Base-by-base conservation (phyloP, 108 stramenopile species). In the Conticribra guillardii region DNA sequence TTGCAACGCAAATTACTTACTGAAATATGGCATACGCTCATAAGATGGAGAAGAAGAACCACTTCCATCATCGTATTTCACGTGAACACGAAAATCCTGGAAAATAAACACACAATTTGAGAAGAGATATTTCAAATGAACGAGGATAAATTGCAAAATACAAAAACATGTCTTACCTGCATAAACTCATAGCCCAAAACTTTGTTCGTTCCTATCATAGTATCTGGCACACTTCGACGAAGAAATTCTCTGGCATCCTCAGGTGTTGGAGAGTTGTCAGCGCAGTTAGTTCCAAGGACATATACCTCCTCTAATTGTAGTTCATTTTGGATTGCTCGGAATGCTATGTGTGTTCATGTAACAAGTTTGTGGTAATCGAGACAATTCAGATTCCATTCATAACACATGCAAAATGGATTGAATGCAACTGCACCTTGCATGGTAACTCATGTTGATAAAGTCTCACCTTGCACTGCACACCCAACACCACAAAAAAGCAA, bases 401-500 rank as follows among this genome's bases (percentile, higher is more conserved):
- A n/a, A n/a, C n/a, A n/a, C n/a, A n/a, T n/a, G n/a, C n/a, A n/a
- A n/a, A n/a, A n/a, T n/a, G n/a, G n/a, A n/a, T n/a, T n/a, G n/a
- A n/a, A n/a, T n/a, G n/a, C n/a, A n/a, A n/a, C n/a, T n/a, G n/a
- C n/a, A n/a, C n/a, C n/a, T n/a, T n/a, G n/a, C n/a, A 47, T 5
- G 19, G 4, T 16, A 17, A n/a, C 7, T 22, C 7, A n/a, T 66
- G 8, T 24, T 5, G 4, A 16, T 5, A 17, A 1, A 41, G 37
- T 11, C 71, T 29, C 54, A 72, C 77, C 79, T 85, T 92, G 91
- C 21, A 92, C 91, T 22, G 91, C 78, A 60, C 91, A 92, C 44
- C 88, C 91, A 27, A 92, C 91, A 16, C 91, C 91, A 69, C 91
- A 92, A 80, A 89, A 92, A 17, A 92, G 54, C 24, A 92, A 69